Conservation (phyloP, 345 rosid genomes). For the Salix brachista region DNA sequence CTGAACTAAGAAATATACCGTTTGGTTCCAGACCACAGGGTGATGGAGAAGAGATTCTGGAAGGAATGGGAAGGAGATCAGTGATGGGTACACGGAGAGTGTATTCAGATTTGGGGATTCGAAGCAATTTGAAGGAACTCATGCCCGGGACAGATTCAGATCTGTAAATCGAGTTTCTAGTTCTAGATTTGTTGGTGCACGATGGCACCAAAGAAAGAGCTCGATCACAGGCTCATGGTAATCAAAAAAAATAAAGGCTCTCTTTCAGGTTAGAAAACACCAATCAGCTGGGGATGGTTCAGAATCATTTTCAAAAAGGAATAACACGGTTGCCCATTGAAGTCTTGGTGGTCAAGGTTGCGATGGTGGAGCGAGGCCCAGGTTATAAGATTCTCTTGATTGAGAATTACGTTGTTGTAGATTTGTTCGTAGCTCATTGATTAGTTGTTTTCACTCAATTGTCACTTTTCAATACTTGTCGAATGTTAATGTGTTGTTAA, state of each 20-base stretch:
- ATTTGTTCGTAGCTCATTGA: conserved; percentile 19
- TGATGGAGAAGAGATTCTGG: conserved; percentile 22
- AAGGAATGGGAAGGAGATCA: conserved; percentile 20
- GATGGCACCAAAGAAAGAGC: conserved; percentile 28
- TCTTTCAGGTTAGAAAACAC: conserved; percentile 20
- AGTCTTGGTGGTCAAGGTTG: conserved; percentile 21
- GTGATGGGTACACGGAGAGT: conserved; percentile 49
- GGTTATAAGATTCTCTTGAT: conserved; percentile 24
- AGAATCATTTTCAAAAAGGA: conserved; percentile 23
- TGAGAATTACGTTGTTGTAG: conserved; percentile 25
- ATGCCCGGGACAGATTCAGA: conserved; percentile 46
- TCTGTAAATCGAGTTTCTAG: conserved; percentile 26
- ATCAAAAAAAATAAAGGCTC: not conserved
- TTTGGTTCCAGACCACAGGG: conserved; percentile 16
- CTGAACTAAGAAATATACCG: conserved; percentile 39
- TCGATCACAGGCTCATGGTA: conserved; percentile 9
- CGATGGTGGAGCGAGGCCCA: conserved; percentile 23
- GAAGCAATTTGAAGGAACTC: conserved; percentile 73
- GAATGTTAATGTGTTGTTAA: conserved; percentile 20
- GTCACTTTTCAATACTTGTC: conserved; percentile 8
- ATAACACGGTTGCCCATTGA: conserved; percentile 10
- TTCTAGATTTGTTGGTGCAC: conserved; percentile 41
- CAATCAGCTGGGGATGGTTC: conserved; percentile 36
- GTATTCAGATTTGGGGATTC: conserved; percentile 66
- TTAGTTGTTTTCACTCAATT: conserved; percentile 12